Evolutionary conservation across 73 alveolate species (phyloP).

Genomic region (Tetrahymena elliotti): DNA sequence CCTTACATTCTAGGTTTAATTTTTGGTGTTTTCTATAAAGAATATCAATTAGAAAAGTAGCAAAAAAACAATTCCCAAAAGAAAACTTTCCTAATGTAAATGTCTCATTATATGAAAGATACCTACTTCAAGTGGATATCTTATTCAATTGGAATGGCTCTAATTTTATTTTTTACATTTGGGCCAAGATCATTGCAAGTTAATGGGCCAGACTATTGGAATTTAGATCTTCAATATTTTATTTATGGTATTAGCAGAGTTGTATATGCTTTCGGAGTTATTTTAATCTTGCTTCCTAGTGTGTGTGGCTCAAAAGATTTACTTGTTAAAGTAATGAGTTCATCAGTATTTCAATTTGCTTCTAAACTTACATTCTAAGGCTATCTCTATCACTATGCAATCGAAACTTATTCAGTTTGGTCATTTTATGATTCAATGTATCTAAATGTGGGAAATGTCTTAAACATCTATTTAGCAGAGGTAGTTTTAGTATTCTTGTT

Average conservation of each 20-base stretch:
- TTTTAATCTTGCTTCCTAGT: not conserved
- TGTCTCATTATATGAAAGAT: not conserved
- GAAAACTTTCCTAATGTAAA: not conserved
- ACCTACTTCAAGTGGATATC: not conserved
- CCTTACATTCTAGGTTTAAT: conserved; percentile 11
- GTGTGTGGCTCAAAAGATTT: not conserved
- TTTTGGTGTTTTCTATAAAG: conserved; percentile 13
- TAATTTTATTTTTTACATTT: not conserved
- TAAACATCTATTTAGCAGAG: not conserved
- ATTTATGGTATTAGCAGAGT: not conserved
- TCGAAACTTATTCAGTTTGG: not conserved
- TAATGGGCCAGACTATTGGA: not conserved
- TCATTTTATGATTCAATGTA: not conserved
- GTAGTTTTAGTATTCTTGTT: not conserved
- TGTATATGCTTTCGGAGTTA: not conserved
- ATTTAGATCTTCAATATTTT: not conserved
- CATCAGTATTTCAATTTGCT: not conserved
- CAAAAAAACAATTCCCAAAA: not conserved
- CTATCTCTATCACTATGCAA: not conserved
- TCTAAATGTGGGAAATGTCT: not conserved
- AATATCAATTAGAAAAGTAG: not conserved
- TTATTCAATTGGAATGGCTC: not conserved
- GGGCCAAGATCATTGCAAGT: not conserved
- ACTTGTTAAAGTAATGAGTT: not conserved
- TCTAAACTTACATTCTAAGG: not conserved